Percentiles rank a stretch among this genome's conserved stretches.
These are phyloP conservation scores for Helotiales sp. DNA, from an alignment of 2,329 filamentous ascomycete species.

Conservation along the genomic window DNA sequence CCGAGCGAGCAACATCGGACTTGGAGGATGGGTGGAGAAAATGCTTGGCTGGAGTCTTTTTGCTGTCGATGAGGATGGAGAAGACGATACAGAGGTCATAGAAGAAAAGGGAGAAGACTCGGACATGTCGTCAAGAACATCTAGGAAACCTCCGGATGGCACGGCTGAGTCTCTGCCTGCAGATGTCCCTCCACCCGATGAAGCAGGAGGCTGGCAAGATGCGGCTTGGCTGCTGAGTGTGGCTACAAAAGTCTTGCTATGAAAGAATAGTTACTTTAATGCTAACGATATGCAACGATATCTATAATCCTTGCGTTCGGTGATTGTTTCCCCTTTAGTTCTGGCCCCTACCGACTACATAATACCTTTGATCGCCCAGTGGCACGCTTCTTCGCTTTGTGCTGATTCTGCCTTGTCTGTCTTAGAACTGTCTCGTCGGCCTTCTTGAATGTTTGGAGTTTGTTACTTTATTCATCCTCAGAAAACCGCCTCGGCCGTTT, in stretches of 20 bases:
- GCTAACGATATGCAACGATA: neutral
- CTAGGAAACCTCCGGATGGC: slow-evolving; percentile 22
- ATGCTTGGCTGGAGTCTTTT: slow-evolving; percentile 63
- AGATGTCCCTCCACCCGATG: slow-evolving; percentile 49
- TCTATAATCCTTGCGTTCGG: too few relatives aligned
- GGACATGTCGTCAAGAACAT: slow-evolving; percentile 27
- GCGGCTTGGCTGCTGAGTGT: slow-evolving; percentile 68
- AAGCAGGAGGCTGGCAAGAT: slow-evolving; percentile 65
- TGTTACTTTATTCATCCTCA: neutral
- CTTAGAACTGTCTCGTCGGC: too few relatives aligned
- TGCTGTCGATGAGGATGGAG: slow-evolving; percentile 60
- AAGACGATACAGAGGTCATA: slow-evolving; percentile 41
- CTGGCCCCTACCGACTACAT: too few relatives aligned
- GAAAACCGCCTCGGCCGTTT: slow-evolving; percentile 5
- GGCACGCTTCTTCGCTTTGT: neutral
- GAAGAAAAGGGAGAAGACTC: slow-evolving; percentile 39
- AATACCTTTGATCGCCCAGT: neutral
- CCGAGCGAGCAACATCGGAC: slow-evolving; percentile 49
- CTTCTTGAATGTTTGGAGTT: too few relatives aligned
- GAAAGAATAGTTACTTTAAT: neutral
- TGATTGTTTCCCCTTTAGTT: too few relatives aligned
- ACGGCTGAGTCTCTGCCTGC: slow-evolving; percentile 38
- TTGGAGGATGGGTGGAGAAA: slow-evolving; percentile 59
- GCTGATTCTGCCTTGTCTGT: neutral
- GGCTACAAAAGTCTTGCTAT: slow-evolving; percentile 42